Percentiles rank a stretch among this genome's conserved stretches.
phyloP scores from a whole-genome alignment of 78 protist species.

The Chrysochromulina parva region DNA sequence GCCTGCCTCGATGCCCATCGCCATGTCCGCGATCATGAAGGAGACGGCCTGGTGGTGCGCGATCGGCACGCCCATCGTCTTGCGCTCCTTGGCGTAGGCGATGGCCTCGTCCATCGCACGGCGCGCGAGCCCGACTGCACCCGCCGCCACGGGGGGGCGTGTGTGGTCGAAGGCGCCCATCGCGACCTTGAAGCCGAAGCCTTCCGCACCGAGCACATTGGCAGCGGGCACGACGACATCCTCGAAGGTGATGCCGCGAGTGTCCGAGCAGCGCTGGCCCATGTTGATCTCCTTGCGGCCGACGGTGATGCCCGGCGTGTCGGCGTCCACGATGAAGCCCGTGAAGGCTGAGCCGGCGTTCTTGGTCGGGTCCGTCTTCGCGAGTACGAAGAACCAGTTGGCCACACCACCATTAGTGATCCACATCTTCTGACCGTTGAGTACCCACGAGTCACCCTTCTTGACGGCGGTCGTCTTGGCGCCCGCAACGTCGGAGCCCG shows the following conservation, averaged over 20 bases:
- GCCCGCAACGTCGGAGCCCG: slow-evolving; percentile 9
- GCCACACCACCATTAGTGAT: slow-evolving; percentile 7
- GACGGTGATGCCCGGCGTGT: slow-evolving; percentile 1
- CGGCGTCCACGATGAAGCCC: background rate
- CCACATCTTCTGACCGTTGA: slow-evolving; percentile 34
- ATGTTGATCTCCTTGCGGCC: background rate
- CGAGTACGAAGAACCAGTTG: background rate
- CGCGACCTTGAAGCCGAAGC: slow-evolving; percentile 9
- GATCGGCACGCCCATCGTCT: slow-evolving; percentile 4
- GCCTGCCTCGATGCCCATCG: background rate
- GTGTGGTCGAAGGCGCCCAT: background rate
- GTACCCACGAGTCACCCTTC: background rate
- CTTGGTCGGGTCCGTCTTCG: background rate
- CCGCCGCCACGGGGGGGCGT: background rate
- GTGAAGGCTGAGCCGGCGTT: background rate
- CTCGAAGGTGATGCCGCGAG: background rate
- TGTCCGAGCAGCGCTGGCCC: slow-evolving; percentile 21
- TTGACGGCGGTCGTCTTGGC: background rate
- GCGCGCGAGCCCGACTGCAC: background rate
- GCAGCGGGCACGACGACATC: background rate
- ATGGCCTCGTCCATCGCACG: background rate
- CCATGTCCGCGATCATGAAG: slow-evolving; percentile 7
- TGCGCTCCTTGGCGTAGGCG: background rate
- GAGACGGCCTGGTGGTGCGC: background rate
- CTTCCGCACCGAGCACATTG: background rate